A percentile compares a stretch with the other conserved stretches of the same genome.
Evolutionary conservation across 2,329 filamentous ascomycete species (phyloP).

Genomic region (Penicillium polonicum): DNA sequence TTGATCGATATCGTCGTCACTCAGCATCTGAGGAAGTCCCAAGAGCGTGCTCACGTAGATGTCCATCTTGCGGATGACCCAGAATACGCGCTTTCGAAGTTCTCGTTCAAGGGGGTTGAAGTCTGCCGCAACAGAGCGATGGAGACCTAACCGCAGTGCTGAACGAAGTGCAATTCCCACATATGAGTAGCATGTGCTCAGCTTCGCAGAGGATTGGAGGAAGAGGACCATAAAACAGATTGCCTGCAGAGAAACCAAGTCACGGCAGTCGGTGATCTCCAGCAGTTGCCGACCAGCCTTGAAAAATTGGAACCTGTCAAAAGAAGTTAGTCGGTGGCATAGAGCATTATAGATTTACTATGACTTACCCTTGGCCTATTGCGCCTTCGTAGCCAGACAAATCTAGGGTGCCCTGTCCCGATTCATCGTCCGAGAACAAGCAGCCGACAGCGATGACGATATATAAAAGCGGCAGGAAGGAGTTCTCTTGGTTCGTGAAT

Average conservation of each 20-base stretch:
- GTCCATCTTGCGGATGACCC: conserved; percentile 52
- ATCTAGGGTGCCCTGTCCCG: conserved; percentile 46
- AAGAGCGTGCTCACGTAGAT: conserved; percentile 52
- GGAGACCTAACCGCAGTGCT: conserved; percentile 73
- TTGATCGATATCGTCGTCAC: conserved; percentile 52
- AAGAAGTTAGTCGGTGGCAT: neutral
- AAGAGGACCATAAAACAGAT: conserved; percentile 79
- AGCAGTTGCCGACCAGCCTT: conserved; percentile 65
- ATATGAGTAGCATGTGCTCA: conserved; percentile 77
- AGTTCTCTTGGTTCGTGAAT: conserved; percentile 63
- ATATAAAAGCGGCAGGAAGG: conserved; percentile 69
- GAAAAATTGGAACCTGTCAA: conserved; percentile 69
- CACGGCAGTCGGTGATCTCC: conserved; percentile 63
- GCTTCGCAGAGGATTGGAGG: conserved; percentile 73
- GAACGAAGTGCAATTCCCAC: conserved; percentile 74
- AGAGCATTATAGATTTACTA: neutral
- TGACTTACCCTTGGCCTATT: conserved; percentile 55
- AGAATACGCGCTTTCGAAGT: conserved; percentile 65
- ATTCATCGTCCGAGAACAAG: conserved; percentile 63
- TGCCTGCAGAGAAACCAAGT: conserved; percentile 71
- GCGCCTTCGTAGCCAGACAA: conserved; percentile 50
- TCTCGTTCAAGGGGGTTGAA: conserved; percentile 72
- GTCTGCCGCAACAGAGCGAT: conserved; percentile 67
- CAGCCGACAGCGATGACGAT: conserved; percentile 70
- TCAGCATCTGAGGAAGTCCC: conserved; percentile 51